Evolutionary conservation across 495 filamentous ascomycete species (phyloP).

Genomic region (Aspergillus affinis): DNA sequence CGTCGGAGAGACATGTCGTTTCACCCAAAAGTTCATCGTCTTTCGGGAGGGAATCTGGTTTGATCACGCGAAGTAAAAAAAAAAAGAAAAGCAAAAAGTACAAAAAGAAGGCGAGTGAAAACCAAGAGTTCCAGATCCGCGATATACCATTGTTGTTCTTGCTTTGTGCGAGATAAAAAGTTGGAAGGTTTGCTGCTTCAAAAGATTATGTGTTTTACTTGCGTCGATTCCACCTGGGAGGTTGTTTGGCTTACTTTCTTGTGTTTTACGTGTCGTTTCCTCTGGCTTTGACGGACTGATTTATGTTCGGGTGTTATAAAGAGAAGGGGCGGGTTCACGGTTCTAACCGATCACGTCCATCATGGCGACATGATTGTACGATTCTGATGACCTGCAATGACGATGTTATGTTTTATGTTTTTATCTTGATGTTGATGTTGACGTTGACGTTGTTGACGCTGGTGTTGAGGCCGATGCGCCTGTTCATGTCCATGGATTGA

Average conservation of each 20-base stretch:
- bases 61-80: not conserved
- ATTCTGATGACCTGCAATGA: constrained; percentile 51
- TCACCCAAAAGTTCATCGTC: constrained; percentile 6
- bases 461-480: not conserved
- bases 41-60: not conserved
- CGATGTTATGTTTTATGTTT: constrained; percentile 34
- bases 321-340: constrained; percentile 24
- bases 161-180: constrained; percentile 12
- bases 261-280: constrained; percentile 5
- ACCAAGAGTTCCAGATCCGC: not conserved
- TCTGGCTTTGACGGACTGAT: constrained; percentile 1
- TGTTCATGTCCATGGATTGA: not conserved
- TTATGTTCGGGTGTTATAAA: constrained; percentile 18
- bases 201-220: constrained; percentile 14
- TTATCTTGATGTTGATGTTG: constrained; percentile 11
- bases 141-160: not conserved
- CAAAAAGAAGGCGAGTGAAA: not conserved
- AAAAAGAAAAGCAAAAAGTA: not conserved
- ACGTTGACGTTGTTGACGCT: not conserved
- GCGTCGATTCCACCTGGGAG: constrained; percentile 5
- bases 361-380: constrained; percentile 49
- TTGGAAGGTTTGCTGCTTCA: constrained; percentile 16
- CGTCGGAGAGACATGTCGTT: not conserved
- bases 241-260: constrained; percentile 18
- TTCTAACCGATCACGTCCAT: constrained; percentile 28